Evolutionary conservation across 2,329 filamentous ascomycete species (phyloP).

Genomic region (Alternaria arborescens): DNA sequence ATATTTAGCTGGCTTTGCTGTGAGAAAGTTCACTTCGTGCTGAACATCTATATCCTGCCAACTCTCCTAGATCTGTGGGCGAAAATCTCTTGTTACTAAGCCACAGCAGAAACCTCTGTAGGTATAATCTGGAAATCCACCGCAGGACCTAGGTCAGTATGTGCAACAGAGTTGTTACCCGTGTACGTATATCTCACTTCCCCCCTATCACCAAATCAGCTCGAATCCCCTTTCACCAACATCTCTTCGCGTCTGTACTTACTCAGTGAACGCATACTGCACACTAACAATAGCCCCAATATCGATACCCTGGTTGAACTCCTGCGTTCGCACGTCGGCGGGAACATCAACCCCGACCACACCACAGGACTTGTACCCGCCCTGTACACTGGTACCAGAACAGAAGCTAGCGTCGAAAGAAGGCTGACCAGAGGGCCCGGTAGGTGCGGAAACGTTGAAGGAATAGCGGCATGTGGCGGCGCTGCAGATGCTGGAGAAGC

Average conservation of each 20-base stretch:
- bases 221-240: too few relatives aligned
- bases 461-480: slow-evolving; percentile 33
- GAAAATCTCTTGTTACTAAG: not conserved
- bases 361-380: slow-evolving; percentile 25
- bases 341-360: slow-evolving; percentile 19
- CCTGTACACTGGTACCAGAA: slow-evolving; percentile 21
- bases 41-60: not conserved
- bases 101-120: slow-evolving; percentile 15
- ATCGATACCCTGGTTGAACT: slow-evolving; percentile 22
- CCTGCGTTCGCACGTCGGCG: slow-evolving; percentile 21
- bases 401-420: slow-evolving; percentile 27
- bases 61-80: rapidly evolving
- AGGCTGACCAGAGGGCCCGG: slow-evolving; percentile 23
- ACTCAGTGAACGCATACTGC: slow-evolving; percentile 26
- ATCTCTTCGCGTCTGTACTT: not conserved
- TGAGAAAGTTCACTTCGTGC: too few relatives aligned
- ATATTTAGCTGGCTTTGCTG: too few relatives aligned
- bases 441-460: slow-evolving; percentile 24
- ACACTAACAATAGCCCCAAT: slow-evolving; percentile 22
- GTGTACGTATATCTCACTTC: slow-evolving; percentile 11
- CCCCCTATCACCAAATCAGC: not conserved
- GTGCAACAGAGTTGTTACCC: slow-evolving; percentile 1
- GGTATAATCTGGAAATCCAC: slow-evolving; percentile 16
- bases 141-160: not conserved
- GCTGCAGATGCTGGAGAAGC: slow-evolving; percentile 30